Base-by-base conservation (phyloP, 2,329 filamentous ascomycete species). In the Polychaeton citri region DNA sequence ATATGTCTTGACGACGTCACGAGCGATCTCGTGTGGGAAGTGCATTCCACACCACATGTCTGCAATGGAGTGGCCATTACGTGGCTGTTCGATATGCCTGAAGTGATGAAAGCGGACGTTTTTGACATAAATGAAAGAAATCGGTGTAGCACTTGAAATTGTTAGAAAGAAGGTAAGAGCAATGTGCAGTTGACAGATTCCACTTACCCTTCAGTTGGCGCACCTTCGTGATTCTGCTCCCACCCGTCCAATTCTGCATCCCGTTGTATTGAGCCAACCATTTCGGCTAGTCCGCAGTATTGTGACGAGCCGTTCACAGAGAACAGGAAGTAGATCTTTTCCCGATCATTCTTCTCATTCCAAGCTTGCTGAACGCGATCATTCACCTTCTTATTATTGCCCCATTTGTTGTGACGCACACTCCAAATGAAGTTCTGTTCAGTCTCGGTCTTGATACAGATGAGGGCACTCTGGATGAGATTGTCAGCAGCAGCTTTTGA, bases 1-100 rank as follows among this genome's bases (percentile, higher is more conserved):
- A 39, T 40, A 55, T 13, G 37, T 39, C 41, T 51, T 37, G 32
- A 54, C 40, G 9, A 54, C 50, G 24, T 41, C 31, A 15, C 49
- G 47, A 18, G 48, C 52, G 15, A 41, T 41, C 7, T 49, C 45
- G 15, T 31, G 36, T 12, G 45, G 38, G 32, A 52, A 49, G 21
- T 47, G 41, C 51, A 53, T 53, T 19, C 51, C 50, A 33, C 52
- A 52, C 52, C 52, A 55, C 52, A 54, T 55, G 42, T 55, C 53
- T 5, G 40, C 43, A 15, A 53, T 45, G 6, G 44, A 38, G 30
- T 48, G 40, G 6, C 40, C 40, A 18, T 44, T 51, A 32, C 41
- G 37, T 5, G 35, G 36, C 32, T 48, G 47, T 12, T 40, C 36
- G 26, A 55, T 45, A 39, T 48, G 37, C 8, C 24, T 43, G 42